These are phyloP conservation scores for Nitzschia sp. DNA, from an alignment of 108 stramenopile species.

Conservation along the genomic window DNA sequence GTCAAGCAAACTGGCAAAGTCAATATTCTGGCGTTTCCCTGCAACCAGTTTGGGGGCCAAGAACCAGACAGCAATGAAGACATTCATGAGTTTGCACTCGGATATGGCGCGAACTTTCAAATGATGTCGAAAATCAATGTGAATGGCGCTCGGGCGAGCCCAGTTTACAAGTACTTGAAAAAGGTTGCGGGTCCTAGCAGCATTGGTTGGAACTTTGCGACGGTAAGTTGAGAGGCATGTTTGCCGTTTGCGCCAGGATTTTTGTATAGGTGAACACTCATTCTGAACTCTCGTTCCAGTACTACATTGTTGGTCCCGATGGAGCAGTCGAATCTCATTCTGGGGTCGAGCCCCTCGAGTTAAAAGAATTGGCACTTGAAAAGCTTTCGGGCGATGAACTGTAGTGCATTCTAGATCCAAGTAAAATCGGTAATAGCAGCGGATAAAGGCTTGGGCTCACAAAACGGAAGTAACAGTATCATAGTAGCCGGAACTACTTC, in stretches of 20 bases:
- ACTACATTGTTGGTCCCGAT: constrained; percentile 66
- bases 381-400: constrained; percentile 22
- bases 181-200: constrained; percentile 50
- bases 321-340: constrained; percentile 54
- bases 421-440: no score
- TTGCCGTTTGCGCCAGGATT: no score
- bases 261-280: no score
- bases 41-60: constrained; percentile 88
- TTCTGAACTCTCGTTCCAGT: constrained; percentile 14
- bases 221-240: no score
- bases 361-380: constrained; percentile 28
- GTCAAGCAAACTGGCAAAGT: constrained; percentile 38
- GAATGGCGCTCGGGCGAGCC: constrained; percentile 64
- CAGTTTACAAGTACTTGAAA: constrained; percentile 79
- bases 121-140: constrained; percentile 92
- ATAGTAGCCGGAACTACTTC: no score
- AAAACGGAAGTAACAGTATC: neutral
- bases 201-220: constrained; percentile 82
- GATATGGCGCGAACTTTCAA: constrained; percentile 75
- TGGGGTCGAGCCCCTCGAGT: constrained; percentile 69
- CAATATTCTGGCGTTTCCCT: constrained; percentile 64
- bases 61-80: constrained; percentile 66
- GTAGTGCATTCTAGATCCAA: neutral
- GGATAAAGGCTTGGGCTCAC: no score
- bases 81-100: constrained; percentile 62